Evolutionary conservation across 106 monocot genomes (phyloP), one percentile per base, ranked within the genome.

Genomic region (Dioscorea dumetorum): DNA sequence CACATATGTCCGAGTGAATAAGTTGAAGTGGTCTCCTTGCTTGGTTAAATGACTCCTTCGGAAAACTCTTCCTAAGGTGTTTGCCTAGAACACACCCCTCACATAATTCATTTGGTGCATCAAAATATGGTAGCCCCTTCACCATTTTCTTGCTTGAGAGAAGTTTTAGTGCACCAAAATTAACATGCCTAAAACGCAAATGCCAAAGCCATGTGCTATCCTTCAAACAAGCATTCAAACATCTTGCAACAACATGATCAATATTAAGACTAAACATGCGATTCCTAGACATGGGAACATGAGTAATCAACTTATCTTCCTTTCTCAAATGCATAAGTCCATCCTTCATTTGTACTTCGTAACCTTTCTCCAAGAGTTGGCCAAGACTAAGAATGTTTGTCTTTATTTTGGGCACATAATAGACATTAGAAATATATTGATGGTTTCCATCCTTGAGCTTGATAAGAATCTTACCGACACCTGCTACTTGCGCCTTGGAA

Each of bases 101-200:
- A 70, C 12, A 70, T 48, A 60, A 22, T 17, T 70, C 48, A 61
- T 60, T 4, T 8, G 70, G 22, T 7, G 11, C 17, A 16, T 61
- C 59, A 33, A 70, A 49, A 15, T 18, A 48, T 6, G 60, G 60
- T 17, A 70, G 48, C 12, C 59, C 22, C 18, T 61, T 70, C 49
- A 70, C 70, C 70, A 70, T 70, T 5, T 61, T 48, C 21, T 70
- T 70, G 15, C 8, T 70, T 60, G 49, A 49, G 12, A 60, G 60
- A 24, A 49, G 41, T 60, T 70, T 28, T 22, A 61, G 33, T 48
- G 22, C 48, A 48, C 14, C 58, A 50, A 70, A 28, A n/a, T 70
- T 70, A 14, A 61, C 23, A 60, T 70, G 60, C 24, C 70, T 23
- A 70, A 70, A 61, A n/a, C 60, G 0, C 10, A 57, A 15, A 59